Evolutionary conservation across 331 rosid genomes (phyloP), one percentile per base, ranked within the genome.

Genomic region (Quercus tomentella): DNA sequence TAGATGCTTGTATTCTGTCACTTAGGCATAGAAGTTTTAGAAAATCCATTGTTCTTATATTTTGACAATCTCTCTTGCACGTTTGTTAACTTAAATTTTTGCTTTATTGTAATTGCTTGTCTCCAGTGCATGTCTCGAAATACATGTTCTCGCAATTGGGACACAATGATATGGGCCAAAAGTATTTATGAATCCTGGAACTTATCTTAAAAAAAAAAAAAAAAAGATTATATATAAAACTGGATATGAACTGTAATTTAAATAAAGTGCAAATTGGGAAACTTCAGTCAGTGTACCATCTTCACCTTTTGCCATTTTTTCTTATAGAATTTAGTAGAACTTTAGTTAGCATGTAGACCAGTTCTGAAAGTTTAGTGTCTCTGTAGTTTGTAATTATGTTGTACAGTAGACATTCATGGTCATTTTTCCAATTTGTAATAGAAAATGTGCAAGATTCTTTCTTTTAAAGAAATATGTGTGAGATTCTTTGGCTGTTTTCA

Each of bases 221-320:
- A 7, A 11, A 1, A 10, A 11, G 16, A 49, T 3, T 49, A 21
- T 45, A 37, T 77, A 23, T 22, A 31, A 70, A 75, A 30, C 22
- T 49, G 5, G 54, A 3, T 10, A 21, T 58, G 30, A 21, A 58
- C 18, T 58, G 66, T 58, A 58, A 23, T 49, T 57, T 58, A 58
- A 23, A 57, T 69, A 56, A 43, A 75, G 71, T 55, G 31, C 12
- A 70, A 45, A 69, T 18, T 20, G 11, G 33, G 21, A 35, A 43
- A 70, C 71, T 26, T 31, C 49, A 65, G 21, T 73, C 65, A 70
- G 67, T 28, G 21, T 70, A 79, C 72, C 9, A 37, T 62, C 75
- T 54, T 71, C 56, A 37, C 2, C 5, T 31, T 30, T 76, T 61
- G 31, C 62, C 12, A 61, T 11, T n/a, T 37, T 56, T 5, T 26